phyloP scores from a whole-genome alignment of 805 yeast species.

The Saccharomycodes ludwigii region DNA sequence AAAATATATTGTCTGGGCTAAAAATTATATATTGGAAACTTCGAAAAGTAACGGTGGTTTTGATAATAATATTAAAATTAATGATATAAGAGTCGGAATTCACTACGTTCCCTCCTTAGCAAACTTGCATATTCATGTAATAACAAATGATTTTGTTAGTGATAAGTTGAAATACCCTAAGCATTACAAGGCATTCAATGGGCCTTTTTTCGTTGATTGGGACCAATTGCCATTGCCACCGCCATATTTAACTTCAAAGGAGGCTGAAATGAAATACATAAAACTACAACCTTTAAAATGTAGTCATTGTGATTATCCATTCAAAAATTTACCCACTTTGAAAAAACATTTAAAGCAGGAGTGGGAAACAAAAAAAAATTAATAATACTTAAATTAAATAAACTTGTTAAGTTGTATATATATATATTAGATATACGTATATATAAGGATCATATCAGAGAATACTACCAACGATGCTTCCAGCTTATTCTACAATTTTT shows the following conservation, averaged over 20 bases:
- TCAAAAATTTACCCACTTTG: not conserved
- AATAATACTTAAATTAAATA: not conserved
- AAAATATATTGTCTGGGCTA: constrained; percentile 19
- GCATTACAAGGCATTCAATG: constrained; percentile 63
- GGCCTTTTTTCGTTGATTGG: constrained; percentile 50
- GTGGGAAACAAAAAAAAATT: too few species aligned
- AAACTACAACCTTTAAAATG: too few species aligned
- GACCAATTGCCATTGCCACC: constrained; percentile 37
- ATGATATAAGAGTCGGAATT: constrained; percentile 40
- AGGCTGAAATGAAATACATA: too few species aligned
- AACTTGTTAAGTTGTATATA: too few species aligned
- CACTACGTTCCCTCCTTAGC: constrained; percentile 61
- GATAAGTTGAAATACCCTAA: constrained; percentile 41
- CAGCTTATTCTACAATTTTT: constrained; percentile 48
- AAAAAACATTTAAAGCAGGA: not conserved
- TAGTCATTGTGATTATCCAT: too few species aligned
- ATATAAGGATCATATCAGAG: too few species aligned
- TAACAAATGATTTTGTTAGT: constrained; percentile 52
- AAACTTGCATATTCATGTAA: constrained; percentile 63
- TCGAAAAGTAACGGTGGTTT: constrained; percentile 7
- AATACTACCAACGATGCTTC: too few species aligned
- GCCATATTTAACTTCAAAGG: too few species aligned
- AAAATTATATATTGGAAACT: constrained; percentile 20
- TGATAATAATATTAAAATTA: constrained; percentile 10
- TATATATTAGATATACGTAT: too few species aligned